Base-by-base conservation (phyloP, 2,329 filamentous ascomycete genomes). In the Sporothrix phasma region DNA sequence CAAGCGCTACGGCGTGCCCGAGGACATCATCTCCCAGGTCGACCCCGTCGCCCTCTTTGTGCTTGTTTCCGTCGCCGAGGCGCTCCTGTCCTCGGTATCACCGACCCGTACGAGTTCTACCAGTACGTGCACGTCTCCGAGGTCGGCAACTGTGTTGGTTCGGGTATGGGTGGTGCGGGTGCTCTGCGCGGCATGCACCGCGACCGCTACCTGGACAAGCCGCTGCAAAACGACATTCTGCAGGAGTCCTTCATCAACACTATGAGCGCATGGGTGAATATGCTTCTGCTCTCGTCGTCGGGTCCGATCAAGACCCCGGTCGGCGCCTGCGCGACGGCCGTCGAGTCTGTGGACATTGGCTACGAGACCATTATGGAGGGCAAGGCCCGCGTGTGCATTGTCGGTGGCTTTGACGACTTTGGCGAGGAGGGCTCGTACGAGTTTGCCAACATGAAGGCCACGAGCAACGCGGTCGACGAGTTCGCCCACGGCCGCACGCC, bases 241-340 rank as follows among this genome's bases (percentile, higher is more conserved):
- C 95, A 99, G 74, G 94, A 99, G 78, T 97, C 94, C 13, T 99
- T 99, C 82, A 97, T 99, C 84, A 99, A 99, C 83, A 99, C 94
- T 64, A 99, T 99, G 93, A 88, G 90, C 70, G 94, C 94, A 17
- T 99, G 94, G 94, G 92, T 99, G 65, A 99, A 99, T 82, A 99
- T 99, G 94, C 81, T 99, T 78, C 81, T 99, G 68, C 81, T 99
- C 68, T 99, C 94, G 4, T 97, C 94, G 5, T 97, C 94, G 61
- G 94, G 94, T 91, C 69, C 94, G 47, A 97, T 99, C 83, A 97
- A 97, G 83, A 97, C 95, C 0, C 94, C 94, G 3, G 94, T 97
- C 61, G 94, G 93, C 80, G 94, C 94, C 73, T 99, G 94, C 74
- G 94, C 94, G 65, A 99, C 94, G 37, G 90, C 94, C 69, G 92